Conservation (phyloP, 768 basidiomycete species). For the Butyriboletus loyo region DNA sequence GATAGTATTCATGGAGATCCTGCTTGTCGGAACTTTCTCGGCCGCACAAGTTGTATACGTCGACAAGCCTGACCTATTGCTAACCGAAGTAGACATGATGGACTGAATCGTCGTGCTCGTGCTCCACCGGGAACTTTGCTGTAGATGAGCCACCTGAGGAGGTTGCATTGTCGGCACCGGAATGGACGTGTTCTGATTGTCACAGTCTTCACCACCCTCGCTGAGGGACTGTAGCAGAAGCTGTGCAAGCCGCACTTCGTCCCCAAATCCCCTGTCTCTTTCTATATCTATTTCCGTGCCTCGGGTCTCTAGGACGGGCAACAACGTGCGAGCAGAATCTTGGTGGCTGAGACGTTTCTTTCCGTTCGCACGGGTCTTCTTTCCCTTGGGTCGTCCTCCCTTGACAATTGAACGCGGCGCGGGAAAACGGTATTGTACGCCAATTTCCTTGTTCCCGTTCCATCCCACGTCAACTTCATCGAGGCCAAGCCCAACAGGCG, state of each 20-base stretch:
- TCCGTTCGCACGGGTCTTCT: slow-evolving; percentile 12
- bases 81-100: slow-evolving; percentile 22
- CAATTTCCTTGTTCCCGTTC: slow-evolving; percentile 23
- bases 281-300: slow-evolving; percentile 16
- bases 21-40: slow-evolving; percentile 22
- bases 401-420: slow-evolving; percentile 31
- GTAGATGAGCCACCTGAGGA: slow-evolving; percentile 20
- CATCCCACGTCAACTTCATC: slow-evolving; percentile 29
- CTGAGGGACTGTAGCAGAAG: slow-evolving; percentile 30
- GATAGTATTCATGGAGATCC: slow-evolving; percentile 28
- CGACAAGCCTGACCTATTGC: slow-evolving; percentile 25
- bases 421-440: slow-evolving; percentile 31
- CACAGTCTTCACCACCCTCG: slow-evolving; percentile 7
- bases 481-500: slow-evolving; percentile 26
- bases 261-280: slow-evolving; percentile 23
- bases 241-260: slow-evolving; percentile 29
- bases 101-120: slow-evolving; percentile 30
- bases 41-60: slow-evolving; percentile 29
- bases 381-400: slow-evolving; percentile 20
- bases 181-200: neutral
- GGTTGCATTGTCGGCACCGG: slow-evolving; percentile 6
- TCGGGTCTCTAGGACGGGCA: slow-evolving; percentile 22
- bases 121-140: slow-evolving; percentile 29
- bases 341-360: slow-evolving; percentile 25
- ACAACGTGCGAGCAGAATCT: slow-evolving; percentile 24